Percentiles rank a stretch among this genome's conserved stretches.
These are phyloP conservation scores for Arthrinium puccinioides DNA, from an alignment of 2,329 filamentous ascomycete species.

Conservation along the genomic window DNA sequence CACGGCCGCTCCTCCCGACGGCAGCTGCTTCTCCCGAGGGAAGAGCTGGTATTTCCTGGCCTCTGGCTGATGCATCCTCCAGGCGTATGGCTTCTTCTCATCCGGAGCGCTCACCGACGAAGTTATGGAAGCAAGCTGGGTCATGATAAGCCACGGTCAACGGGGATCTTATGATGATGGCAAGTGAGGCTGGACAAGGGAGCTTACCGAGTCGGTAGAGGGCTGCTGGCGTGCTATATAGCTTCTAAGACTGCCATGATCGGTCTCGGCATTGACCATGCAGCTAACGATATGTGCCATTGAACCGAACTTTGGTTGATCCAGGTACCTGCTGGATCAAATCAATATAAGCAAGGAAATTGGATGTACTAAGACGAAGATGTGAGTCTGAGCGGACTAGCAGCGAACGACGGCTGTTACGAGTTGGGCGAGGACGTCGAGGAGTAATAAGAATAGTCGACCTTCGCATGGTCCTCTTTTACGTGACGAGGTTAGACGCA, in stretches of 20 bases:
- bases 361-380: constrained; percentile 12
- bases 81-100: constrained; percentile 43
- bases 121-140: constrained; percentile 16
- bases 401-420: constrained; percentile 10
- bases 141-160: constrained; percentile 15
- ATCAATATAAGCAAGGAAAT: constrained; percentile 22
- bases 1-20: constrained; percentile 28
- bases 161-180: constrained; percentile 12
- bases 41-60: constrained; percentile 55
- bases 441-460: too few relatives aligned
- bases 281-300: constrained; percentile 60
- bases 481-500: constrained; percentile 17
- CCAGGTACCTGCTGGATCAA: constrained; percentile 21
- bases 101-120: constrained; percentile 22
- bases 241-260: constrained; percentile 28
- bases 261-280: constrained; percentile 41
- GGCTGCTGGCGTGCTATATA: constrained; percentile 45
- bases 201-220: constrained; percentile 37
- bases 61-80: constrained; percentile 53
- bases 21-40: constrained; percentile 34
- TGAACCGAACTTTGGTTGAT: too few relatives aligned
- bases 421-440: constrained; percentile 12
- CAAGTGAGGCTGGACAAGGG: constrained; percentile 13
- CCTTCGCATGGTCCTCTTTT: constrained; percentile 8
- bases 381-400: not conserved